A percentile compares a stretch with the other conserved stretches of the same genome.
Evolutionary conservation across 2,329 filamentous ascomycete genomes (phyloP).

Genomic region (Cadophora gregata): DNA sequence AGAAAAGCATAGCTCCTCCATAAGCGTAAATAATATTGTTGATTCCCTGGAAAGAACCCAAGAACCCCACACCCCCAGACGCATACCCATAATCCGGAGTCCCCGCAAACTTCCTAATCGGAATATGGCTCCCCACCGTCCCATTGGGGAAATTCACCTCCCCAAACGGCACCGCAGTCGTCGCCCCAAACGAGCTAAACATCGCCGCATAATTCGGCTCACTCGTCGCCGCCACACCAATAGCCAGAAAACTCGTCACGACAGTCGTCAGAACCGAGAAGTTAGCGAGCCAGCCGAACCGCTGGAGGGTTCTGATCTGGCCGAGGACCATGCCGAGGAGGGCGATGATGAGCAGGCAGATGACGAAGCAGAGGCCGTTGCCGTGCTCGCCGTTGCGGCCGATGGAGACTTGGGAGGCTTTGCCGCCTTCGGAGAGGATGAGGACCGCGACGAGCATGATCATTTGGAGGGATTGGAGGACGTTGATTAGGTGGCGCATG

Average conservation of each 20-base stretch:
- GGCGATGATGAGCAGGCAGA: conserved; percentile 57
- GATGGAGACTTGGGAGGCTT: conserved; percentile 57
- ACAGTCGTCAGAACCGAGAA: conserved; percentile 61
- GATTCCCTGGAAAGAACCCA: conserved; percentile 35
- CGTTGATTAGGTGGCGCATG: conserved; percentile 54
- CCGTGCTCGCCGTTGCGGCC: conserved; percentile 25
- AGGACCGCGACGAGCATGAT: conserved; percentile 58
- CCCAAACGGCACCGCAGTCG: not conserved
- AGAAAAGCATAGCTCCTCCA: conserved; percentile 61
- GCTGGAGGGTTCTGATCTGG: conserved; percentile 61
- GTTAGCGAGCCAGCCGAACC: conserved; percentile 61
- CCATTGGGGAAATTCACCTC: conserved; percentile 10
- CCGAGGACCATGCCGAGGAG: conserved; percentile 57
- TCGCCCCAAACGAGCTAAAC: conserved; percentile 6
- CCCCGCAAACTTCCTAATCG: conserved; percentile 24
- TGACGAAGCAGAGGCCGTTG: conserved; percentile 55
- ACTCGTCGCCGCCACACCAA: conserved; percentile 55
- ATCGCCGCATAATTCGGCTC: conserved; percentile 29
- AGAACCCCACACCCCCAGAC: conserved; percentile 30
- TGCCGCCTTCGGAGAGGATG: conserved; percentile 58
- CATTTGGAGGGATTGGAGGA: conserved; percentile 54
- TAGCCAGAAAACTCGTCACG: conserved; percentile 49
- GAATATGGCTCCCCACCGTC: conserved; percentile 3
- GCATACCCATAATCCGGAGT: conserved; percentile 26
- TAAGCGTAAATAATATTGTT: conserved; percentile 57